A percentile compares a stretch with the other conserved stretches of the same genome.
Conservation (phyloP, 2,329 filamentous ascomycete genomes). For the Alternaria ventricosa region DNA sequence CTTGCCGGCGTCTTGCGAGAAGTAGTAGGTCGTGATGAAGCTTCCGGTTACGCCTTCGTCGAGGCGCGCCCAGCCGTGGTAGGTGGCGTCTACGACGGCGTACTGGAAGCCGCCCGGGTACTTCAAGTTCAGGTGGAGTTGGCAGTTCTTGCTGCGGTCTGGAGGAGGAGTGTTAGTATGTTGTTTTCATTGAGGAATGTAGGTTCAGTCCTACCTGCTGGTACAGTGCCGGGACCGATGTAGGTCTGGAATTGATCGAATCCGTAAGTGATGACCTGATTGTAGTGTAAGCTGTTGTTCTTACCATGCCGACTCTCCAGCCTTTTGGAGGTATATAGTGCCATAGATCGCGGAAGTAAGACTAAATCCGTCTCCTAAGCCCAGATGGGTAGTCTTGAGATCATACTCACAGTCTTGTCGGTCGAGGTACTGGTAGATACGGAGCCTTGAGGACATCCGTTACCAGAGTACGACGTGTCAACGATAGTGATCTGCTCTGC, state of each 20-base stretch:
- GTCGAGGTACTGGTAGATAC: conserved; percentile 40
- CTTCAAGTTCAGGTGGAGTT: conserved; percentile 45
- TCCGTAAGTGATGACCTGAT: conserved; percentile 42
- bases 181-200: neutral
- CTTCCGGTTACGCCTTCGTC: conserved; percentile 43
- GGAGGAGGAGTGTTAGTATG: conserved; percentile 2
- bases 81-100: conserved; percentile 44
- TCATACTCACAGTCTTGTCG: conserved; percentile 40
- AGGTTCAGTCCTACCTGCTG: neutral
- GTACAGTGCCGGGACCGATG: conserved; percentile 37
- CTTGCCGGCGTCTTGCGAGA: conserved; percentile 43
- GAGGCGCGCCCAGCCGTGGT: conserved; percentile 46
- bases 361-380: neutral
- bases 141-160: conserved; percentile 47
- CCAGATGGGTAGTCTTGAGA: neutral
- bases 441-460: conserved; percentile 44
- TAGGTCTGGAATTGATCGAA: conserved; percentile 46
- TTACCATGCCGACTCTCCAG: neutral
- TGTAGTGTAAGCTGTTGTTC: neutral
- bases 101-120: conserved; percentile 50
- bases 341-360: conserved; percentile 1
- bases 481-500: conserved; percentile 38
- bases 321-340: neutral
- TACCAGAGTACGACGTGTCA: conserved; percentile 41
- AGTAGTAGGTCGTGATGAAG: conserved; percentile 47